phyloP scores from a whole-genome alignment of 2,329 filamentous ascomycete species.

The Paecilomyces dactylethromorphus region DNA sequence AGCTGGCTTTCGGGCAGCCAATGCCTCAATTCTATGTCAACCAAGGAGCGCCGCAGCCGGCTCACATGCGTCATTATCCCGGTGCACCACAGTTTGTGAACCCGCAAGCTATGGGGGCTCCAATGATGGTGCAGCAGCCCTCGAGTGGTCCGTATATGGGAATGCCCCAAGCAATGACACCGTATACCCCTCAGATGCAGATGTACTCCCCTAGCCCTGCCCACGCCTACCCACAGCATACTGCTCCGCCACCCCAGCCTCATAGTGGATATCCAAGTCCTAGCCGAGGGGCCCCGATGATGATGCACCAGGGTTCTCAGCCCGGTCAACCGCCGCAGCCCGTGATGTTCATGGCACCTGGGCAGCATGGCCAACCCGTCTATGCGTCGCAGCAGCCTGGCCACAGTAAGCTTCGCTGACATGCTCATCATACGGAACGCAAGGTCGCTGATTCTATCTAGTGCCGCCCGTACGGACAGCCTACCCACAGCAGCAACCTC shows the following conservation, averaged over 20 bases:
- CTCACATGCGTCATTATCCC: constrained; percentile 64
- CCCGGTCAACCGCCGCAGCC: constrained; percentile 67
- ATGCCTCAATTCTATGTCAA: constrained; percentile 66
- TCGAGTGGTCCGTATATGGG: constrained; percentile 64
- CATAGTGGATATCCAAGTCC: constrained; percentile 84
- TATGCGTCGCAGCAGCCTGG: constrained; percentile 64
- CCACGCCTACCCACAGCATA: constrained; percentile 57
- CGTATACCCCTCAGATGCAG: constrained; percentile 64
- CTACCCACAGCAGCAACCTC: constrained; percentile 56
- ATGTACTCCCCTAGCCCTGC: constrained; percentile 76
- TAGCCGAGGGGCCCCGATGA: constrained; percentile 77
- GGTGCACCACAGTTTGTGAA: constrained; percentile 67
- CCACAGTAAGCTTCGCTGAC: constrained; percentile 58
- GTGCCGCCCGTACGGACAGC: constrained; percentile 54
- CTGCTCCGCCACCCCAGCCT: constrained; percentile 41
- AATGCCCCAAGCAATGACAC: constrained; percentile 63
- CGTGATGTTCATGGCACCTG: constrained; percentile 70
- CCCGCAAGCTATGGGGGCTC: constrained; percentile 65
- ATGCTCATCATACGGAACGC: constrained; percentile 1
- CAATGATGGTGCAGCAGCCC: constrained; percentile 77
- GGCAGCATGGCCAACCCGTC: constrained; percentile 67
- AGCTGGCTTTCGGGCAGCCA: constrained; percentile 65
- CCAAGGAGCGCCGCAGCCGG: constrained; percentile 63
- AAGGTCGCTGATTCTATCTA: constrained; percentile 39
- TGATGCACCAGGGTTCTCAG: constrained; percentile 91